Evolutionary conservation across 164 flowering plant genomes (phyloP).

Genomic region (Echeveria elegans): DNA sequence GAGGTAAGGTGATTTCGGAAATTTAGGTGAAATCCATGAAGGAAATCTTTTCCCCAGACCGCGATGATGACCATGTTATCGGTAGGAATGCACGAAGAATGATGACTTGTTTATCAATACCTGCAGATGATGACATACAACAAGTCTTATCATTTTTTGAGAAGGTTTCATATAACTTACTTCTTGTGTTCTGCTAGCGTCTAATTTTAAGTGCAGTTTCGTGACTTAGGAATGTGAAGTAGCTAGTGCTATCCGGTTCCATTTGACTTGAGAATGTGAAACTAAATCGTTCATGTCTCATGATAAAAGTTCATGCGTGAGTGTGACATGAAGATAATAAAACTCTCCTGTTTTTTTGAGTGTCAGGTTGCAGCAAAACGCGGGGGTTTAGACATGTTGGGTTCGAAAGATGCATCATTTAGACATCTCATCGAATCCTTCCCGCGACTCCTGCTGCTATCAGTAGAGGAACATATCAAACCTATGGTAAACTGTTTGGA

Average conservation of each 20-base stretch:
- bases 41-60: slow-evolving; percentile 59
- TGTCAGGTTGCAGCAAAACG: slow-evolving; percentile 84
- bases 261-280: too few species aligned
- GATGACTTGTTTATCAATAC: slow-evolving; percentile 69
- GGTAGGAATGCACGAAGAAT: slow-evolving; percentile 67
- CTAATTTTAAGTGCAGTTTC: neutral
- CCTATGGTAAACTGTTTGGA: slow-evolving; percentile 51
- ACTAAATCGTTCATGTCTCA: too few species aligned
- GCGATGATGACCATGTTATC: slow-evolving; percentile 25
- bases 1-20: slow-evolving; percentile 17
- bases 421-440: slow-evolving; percentile 61
- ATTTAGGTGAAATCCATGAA: slow-evolving; percentile 75
- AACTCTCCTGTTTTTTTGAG: too few species aligned
- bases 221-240: too few species aligned
- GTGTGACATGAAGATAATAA: too few species aligned
- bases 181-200: neutral
- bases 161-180: slow-evolving; percentile 39
- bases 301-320: too few species aligned
- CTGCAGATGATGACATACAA: slow-evolving; percentile 67
- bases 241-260: too few species aligned
- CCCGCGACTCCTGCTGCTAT: slow-evolving; percentile 62
- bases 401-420: slow-evolving; percentile 47
- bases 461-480: slow-evolving; percentile 43
- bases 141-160: slow-evolving; percentile 80
- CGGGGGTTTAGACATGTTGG: slow-evolving; percentile 79